phyloP scores from a whole-genome alignment of 352 stramenopile genomes.

The Pythium utonaiense region DNA sequence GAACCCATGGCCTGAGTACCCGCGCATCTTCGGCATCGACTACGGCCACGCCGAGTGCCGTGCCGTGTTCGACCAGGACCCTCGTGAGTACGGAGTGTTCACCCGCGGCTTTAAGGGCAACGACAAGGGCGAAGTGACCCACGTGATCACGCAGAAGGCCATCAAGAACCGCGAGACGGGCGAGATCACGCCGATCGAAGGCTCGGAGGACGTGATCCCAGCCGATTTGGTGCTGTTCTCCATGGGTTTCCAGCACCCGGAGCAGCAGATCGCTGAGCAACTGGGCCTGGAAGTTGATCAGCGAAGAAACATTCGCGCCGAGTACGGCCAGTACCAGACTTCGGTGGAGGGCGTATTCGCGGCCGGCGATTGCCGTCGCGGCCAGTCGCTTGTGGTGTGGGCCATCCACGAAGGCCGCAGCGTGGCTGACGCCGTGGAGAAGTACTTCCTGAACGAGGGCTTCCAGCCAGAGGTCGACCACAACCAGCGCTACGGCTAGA shows the following conservation, averaged over 20 bases:
- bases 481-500: conserved; percentile 73
- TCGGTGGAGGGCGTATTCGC: conserved; percentile 96
- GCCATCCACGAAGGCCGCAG: conserved; percentile 97
- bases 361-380: conserved; percentile 95
- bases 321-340: conserved; percentile 94
- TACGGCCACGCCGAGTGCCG: conserved; percentile 97
- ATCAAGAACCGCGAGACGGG: conserved; percentile 73
- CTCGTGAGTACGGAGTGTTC: conserved; percentile 67
- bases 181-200: conserved; percentile 55
- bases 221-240: conserved; percentile 94
- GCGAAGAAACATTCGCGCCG: conserved; percentile 91
- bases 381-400: conserved; percentile 98
- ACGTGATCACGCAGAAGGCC: conserved; percentile 64
- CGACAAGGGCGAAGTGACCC: conserved; percentile 61
- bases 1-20: conserved; percentile 98
- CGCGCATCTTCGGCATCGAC: conserved; percentile 96
- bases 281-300: conserved; percentile 92
- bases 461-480: conserved; percentile 77
- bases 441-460: conserved; percentile 78
- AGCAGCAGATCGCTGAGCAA: conserved; percentile 88
- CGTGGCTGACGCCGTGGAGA: conserved; percentile 84
- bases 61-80: conserved; percentile 91
- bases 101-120: conserved; percentile 83
- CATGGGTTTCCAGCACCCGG: conserved; percentile 97
- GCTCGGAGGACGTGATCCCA: conserved; percentile 92